Evolutionary conservation across 2,329 filamentous ascomycete species (phyloP).

Genomic region (Cladophialophora yegresii): DNA sequence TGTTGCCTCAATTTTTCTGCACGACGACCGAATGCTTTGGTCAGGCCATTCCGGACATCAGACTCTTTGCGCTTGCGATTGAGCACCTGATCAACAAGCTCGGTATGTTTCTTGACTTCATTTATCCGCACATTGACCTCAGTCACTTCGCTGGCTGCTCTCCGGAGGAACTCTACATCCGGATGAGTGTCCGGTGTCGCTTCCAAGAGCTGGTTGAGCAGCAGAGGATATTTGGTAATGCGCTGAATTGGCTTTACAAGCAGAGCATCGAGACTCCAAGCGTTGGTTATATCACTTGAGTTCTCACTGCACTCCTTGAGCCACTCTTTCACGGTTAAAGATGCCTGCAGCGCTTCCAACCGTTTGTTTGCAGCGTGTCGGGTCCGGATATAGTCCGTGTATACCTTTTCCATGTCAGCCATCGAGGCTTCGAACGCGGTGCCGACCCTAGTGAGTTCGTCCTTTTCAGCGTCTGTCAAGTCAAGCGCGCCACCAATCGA

Average conservation of each 20-base stretch:
- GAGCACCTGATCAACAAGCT: slow-evolving; percentile 87
- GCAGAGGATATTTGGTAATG: slow-evolving; percentile 87
- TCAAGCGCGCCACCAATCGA: slow-evolving; percentile 42
- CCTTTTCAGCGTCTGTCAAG: slow-evolving; percentile 56
- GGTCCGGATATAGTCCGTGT: slow-evolving; percentile 65
- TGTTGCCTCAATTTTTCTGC: slow-evolving; percentile 80
- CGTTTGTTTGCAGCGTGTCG: slow-evolving; percentile 65
- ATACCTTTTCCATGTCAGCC: slow-evolving; percentile 63
- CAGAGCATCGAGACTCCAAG: slow-evolving; percentile 94
- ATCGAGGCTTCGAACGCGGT: slow-evolving; percentile 60
- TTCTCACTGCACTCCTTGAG: slow-evolving; percentile 89
- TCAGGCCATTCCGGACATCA: slow-evolving; percentile 78
- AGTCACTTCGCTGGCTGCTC: slow-evolving; percentile 69
- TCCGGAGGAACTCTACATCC: slow-evolving; percentile 70
- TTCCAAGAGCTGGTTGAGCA: slow-evolving; percentile 77
- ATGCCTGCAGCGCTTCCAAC: slow-evolving; percentile 55
- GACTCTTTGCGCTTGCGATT: slow-evolving; percentile 81
- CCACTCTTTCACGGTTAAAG: slow-evolving; percentile 74
- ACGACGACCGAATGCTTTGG: slow-evolving; percentile 85
- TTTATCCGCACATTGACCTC: slow-evolving; percentile 73
- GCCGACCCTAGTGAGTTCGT: slow-evolving; percentile 61
- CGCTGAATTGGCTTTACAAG: slow-evolving; percentile 96
- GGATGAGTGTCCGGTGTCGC: slow-evolving; percentile 81
- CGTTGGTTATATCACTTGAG: slow-evolving; percentile 85
- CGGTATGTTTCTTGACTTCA: slow-evolving; percentile 90